Evolutionary conservation across 768 basidiomycete species (phyloP).

Genomic region (Kondoa subrosea): DNA sequence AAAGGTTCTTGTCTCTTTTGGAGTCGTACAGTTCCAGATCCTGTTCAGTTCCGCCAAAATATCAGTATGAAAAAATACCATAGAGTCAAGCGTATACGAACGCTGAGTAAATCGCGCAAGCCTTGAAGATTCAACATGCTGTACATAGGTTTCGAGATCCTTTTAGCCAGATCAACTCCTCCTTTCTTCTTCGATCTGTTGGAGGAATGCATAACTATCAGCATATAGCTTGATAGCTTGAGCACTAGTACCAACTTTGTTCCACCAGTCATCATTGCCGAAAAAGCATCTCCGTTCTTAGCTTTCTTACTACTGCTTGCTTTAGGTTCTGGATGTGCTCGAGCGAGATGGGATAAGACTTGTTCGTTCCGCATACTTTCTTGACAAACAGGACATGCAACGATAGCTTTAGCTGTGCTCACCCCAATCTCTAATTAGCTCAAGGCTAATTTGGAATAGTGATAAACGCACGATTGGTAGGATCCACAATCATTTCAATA

Average conservation of each 20-base stretch:
- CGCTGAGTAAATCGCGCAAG: background rate
- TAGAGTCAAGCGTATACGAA: background rate
- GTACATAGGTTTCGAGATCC: background rate
- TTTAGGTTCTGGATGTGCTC: background rate
- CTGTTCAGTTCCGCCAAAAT: background rate
- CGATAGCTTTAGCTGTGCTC: background rate
- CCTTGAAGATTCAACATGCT: background rate
- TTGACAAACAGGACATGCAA: background rate
- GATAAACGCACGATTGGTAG: background rate
- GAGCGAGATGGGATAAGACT: background rate
- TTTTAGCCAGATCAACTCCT: background rate
- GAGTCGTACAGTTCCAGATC: background rate
- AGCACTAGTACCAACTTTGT: background rate
- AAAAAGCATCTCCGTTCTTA: background rate
- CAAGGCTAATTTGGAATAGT: background rate
- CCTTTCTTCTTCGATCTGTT: background rate
- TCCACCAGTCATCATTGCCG: background rate
- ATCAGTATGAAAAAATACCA: background rate
- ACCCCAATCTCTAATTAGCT: background rate
- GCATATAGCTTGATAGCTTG: background rate
- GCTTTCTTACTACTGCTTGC: background rate
- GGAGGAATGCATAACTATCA: background rate
- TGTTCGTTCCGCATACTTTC: background rate
- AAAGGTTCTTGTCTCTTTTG: background rate
- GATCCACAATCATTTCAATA: background rate